Conservation (phyloP, 2,329 filamentous ascomycete species). For the Cladophialophora exuberans region DNA sequence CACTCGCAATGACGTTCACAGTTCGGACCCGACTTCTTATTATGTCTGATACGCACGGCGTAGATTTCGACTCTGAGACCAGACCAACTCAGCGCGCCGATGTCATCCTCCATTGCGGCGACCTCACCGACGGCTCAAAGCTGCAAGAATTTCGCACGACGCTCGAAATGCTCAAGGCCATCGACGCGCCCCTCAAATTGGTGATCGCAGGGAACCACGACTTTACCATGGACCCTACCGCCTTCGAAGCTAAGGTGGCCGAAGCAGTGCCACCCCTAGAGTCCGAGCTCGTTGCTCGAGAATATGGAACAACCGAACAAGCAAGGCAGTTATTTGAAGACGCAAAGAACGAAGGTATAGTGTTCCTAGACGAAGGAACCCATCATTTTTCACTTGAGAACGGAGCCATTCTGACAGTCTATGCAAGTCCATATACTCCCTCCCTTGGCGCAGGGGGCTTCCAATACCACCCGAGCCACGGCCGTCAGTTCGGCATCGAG, state of each 20-base stretch:
- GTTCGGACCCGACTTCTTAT: slow-evolving; percentile 49
- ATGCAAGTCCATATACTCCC: slow-evolving; percentile 59
- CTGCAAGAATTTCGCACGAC: slow-evolving; percentile 47
- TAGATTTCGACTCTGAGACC: slow-evolving; percentile 28
- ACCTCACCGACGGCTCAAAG: slow-evolving; percentile 51
- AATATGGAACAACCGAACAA: slow-evolving; percentile 48
- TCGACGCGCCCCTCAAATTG: slow-evolving; percentile 57
- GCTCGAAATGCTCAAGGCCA: slow-evolving; percentile 46
- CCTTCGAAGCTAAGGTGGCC: slow-evolving; percentile 42
- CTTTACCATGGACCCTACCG: slow-evolving; percentile 44
- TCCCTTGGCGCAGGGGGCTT: slow-evolving; percentile 53
- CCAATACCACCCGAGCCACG: slow-evolving; percentile 47
- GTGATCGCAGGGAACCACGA: slow-evolving; percentile 62
- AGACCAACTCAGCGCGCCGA: slow-evolving; percentile 45
- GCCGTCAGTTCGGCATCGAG: slow-evolving; percentile 43
- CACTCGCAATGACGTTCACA: slow-evolving; percentile 13
- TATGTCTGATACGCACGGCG: slow-evolving; percentile 50
- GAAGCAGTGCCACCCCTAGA: slow-evolving; percentile 37
- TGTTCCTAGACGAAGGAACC: slow-evolving; percentile 56
- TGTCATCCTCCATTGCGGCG: slow-evolving; percentile 58
- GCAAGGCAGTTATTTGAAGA: slow-evolving; percentile 45
- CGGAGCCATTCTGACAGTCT: slow-evolving; percentile 54
- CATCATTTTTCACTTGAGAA: slow-evolving; percentile 54
- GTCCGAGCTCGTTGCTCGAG: slow-evolving; percentile 35
- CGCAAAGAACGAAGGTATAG: slow-evolving; percentile 44